Evolutionary conservation across 345 rosid species (phyloP), one percentile per base, ranked within the genome.

Genomic region (Orychophragmus violaceus): DNA sequence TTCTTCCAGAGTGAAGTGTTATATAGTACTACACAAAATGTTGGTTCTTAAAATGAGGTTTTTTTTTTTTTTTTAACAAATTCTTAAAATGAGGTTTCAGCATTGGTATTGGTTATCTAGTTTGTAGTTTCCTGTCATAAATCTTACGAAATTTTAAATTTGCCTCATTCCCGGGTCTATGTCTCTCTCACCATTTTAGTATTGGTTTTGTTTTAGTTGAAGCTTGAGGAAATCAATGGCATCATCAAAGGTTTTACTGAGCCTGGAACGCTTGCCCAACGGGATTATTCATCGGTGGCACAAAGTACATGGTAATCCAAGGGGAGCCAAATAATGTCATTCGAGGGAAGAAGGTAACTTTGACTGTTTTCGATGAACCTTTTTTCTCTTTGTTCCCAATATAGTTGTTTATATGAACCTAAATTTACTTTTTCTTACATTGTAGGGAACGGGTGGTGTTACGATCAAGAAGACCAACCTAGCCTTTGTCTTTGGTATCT

Each of bases 241-340:
- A 79, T 86, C 27, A 62, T 68, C 54, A 83, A 77, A 25, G 97
- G 87, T 51, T 83, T 90, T 37, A 44, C 39, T 19, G 92, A 90
- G 39, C 97, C 90, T 5, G 95, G 95, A 45, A 45, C 86, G 5
- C 95, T 90, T 76, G 97, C 18, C 95, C 95, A 1, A 87, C 88
- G 21, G 97, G 92, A 5, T 76, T 90, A 35, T 78, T 80, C 79
- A 69, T 90, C 7, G 87, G 89, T 59, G 85, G 95, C 39, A 72
- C 75, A 22, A 90, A 90, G 52, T 87, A 85, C 77, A 85, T 90
- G 95, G 97, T 90, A 52, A 90, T 90, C 64, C 90, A 87, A 74
- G 97, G 97, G 23, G 95, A 90, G 68, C 49, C 95, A 3, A 90
- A 90, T 69, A 87, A 83, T 25, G 95, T 83, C 41, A 90, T 90